A percentile compares a stretch with the other conserved stretches of the same genome.
These are phyloP conservation scores for Neonectria coccinea DNA, from an alignment of 2,329 filamentous ascomycete genomes.

Conservation along the genomic window DNA sequence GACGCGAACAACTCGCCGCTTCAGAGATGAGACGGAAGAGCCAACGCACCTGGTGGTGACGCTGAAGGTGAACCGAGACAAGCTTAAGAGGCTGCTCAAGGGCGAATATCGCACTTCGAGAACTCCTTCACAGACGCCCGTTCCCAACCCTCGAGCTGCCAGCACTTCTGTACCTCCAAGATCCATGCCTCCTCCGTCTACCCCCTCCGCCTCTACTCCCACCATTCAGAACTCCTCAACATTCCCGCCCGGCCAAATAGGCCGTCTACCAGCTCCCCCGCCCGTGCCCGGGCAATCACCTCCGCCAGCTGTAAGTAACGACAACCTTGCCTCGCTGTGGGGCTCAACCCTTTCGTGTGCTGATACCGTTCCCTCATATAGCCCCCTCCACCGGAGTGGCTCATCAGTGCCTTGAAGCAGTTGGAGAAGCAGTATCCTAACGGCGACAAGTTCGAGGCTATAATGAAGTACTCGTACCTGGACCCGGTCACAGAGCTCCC, in stretches of 20 bases:
- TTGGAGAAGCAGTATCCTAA: conserved; percentile 79
- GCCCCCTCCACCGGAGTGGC: conserved; percentile 91
- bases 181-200: conserved; percentile 54
- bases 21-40: conserved; percentile 84
- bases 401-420: conserved; percentile 76
- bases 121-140: conserved; percentile 51
- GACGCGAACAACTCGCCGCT: conserved; percentile 73
- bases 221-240: conserved; percentile 49
- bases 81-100: conserved; percentile 73
- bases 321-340: neutral
- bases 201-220: conserved; percentile 52
- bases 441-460: conserved; percentile 83
- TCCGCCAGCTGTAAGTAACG: conserved; percentile 70
- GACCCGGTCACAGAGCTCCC: conserved; percentile 77
- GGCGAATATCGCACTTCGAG: conserved; percentile 61
- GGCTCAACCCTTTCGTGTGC: neutral
- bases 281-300: conserved; percentile 66
- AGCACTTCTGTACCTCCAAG: conserved; percentile 48
- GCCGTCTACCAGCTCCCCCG: conserved; percentile 76
- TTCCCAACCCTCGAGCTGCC: conserved; percentile 48
- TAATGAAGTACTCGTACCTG: conserved; percentile 90
- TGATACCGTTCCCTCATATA: conserved; percentile 53
- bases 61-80: conserved; percentile 78
- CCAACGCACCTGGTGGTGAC: conserved; percentile 77
- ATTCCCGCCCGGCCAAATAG: conserved; percentile 67